Evolutionary conservation across 495 filamentous ascomycete genomes (phyloP).

Genomic region (Lasiosphaeriaceae sp.): DNA sequence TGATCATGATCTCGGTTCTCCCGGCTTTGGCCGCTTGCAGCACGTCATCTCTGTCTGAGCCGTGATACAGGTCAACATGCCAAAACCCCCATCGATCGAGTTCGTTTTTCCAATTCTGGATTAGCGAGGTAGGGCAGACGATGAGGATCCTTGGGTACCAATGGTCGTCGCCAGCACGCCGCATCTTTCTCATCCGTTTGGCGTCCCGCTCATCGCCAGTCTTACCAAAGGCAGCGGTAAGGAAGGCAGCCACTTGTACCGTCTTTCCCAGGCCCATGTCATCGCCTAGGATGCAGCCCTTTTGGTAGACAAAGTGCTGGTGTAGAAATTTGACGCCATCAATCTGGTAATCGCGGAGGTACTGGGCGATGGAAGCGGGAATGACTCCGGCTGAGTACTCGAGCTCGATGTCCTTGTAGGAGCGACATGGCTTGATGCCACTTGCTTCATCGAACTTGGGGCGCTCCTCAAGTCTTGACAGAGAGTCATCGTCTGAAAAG

Average conservation of each 20-base stretch:
- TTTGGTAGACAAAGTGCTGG: conserved; percentile 85
- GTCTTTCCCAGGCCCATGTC: conserved; percentile 99
- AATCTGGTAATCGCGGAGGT: conserved; percentile 88
- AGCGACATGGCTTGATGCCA: conserved; percentile 54
- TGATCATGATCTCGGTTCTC: conserved; percentile 82
- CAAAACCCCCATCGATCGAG: conserved; percentile 92
- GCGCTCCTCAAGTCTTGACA: conserved; percentile 59
- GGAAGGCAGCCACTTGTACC: conserved; percentile 91
- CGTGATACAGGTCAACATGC: conserved; percentile 82
- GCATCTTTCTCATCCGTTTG: conserved; percentile 90
- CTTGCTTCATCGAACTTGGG: conserved; percentile 59
- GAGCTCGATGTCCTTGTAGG: conserved; percentile 72
- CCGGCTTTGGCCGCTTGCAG: conserved; percentile 72
- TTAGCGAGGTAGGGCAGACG: conserved; percentile 82
- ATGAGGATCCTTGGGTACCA: conserved; percentile 92
- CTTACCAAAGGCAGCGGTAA: conserved; percentile 91
- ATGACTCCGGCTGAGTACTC: conserved; percentile 76
- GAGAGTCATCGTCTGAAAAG: conserved; percentile 79
- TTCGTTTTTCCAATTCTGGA: conserved; percentile 87
- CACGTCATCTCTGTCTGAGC: conserved; percentile 65
- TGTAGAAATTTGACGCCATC: conserved; percentile 84
- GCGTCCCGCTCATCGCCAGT: conserved; percentile 84
- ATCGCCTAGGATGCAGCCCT: conserved; percentile 85
- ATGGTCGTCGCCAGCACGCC: conserved; percentile 45
- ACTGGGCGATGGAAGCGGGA: conserved; percentile 87